A percentile compares a stretch with the other conserved stretches of the same genome.
Evolutionary conservation across 768 basidiomycete species (phyloP).

Genomic region (Macrolepiota albuminosa): DNA sequence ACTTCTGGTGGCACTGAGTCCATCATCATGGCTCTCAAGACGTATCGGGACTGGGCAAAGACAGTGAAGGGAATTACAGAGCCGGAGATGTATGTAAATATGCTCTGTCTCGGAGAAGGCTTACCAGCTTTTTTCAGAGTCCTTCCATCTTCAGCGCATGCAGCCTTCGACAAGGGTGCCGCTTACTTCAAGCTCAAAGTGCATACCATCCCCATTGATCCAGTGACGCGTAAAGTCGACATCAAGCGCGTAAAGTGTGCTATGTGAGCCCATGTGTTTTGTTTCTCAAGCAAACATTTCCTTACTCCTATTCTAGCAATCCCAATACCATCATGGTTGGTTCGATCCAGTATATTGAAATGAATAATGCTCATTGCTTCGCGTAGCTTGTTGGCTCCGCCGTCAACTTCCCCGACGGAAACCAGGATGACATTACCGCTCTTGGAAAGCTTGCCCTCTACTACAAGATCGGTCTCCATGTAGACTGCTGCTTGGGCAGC

Average conservation of each 20-base stretch:
- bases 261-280: conserved; percentile 53
- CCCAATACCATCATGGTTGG: conserved; percentile 81
- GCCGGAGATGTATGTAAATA: conserved; percentile 80
- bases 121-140: conserved; percentile 43
- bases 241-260: conserved; percentile 76
- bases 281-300: background rate
- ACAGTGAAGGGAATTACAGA: conserved; percentile 81
- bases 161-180: conserved; percentile 92
- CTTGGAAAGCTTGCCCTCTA: conserved; percentile 70
- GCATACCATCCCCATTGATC: conserved; percentile 80
- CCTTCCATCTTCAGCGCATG: conserved; percentile 81
- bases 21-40: conserved; percentile 93
- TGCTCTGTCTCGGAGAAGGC: background rate
- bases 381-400: conserved; percentile 78
- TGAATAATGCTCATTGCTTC: conserved; percentile 1
- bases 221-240: conserved; percentile 71
- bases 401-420: conserved; percentile 82
- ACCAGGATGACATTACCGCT: conserved; percentile 79
- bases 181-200: conserved; percentile 88
- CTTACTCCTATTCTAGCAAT: conserved; percentile 49
- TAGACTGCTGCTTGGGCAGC: conserved; percentile 91
- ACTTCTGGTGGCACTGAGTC: conserved; percentile 96
- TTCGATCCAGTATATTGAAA: background rate
- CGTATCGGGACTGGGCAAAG: conserved; percentile 89
- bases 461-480: conserved; percentile 83